Base-by-base conservation (phyloP, 768 basidiomycete species). In the Suillus luteus region DNA sequence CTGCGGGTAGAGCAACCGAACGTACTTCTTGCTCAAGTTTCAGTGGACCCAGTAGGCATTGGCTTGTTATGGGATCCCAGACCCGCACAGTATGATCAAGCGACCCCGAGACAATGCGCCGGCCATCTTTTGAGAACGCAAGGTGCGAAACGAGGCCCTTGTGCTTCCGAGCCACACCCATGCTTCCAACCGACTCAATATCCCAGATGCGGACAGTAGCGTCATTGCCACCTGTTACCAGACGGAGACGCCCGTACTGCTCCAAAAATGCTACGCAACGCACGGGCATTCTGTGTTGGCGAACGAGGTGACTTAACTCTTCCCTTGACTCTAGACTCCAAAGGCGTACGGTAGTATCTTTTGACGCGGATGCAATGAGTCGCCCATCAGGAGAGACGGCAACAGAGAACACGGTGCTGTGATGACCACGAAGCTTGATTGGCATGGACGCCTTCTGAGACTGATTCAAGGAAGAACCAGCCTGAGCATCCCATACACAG, bases 151-250 rank as follows among this genome's bases (percentile, higher is more conserved):
- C 75, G 43, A 70, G 71, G 24, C 68, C 67, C 9, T 67, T 76
- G 66, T 77, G 76, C 0, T 70, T 67, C 0, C 68, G 64, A 9
- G 61, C 24, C n/a, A 59, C 66, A 9, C 64, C 71, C 62, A 77
- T 71, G 35, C 71, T 72, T 31, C 72, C 73, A 4, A 64, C 69
- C 12, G 74, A 71, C 54, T 72, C 69, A 1, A 69, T 54, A 58
- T 77, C 73, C 75, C 75, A 77, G 4, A 76, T 66, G 40, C 73
- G 75, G 37, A 77, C 68, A 5, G 65, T 72, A 48, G 61, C 48
- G 15, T 76, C 75, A 1, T 62, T 44, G 1, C 69, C 71, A 0
- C 71, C 69, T 11, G 76, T 77, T 41, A 76, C 65, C 22, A 76
- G 63, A 15, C 68, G 69, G 38, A 58, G 55, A 59, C 65, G 64